These are phyloP conservation scores for Wickerhamomyces xylosicus DNA, from an alignment of 805 yeast genomes.

Conservation along the genomic window DNA sequence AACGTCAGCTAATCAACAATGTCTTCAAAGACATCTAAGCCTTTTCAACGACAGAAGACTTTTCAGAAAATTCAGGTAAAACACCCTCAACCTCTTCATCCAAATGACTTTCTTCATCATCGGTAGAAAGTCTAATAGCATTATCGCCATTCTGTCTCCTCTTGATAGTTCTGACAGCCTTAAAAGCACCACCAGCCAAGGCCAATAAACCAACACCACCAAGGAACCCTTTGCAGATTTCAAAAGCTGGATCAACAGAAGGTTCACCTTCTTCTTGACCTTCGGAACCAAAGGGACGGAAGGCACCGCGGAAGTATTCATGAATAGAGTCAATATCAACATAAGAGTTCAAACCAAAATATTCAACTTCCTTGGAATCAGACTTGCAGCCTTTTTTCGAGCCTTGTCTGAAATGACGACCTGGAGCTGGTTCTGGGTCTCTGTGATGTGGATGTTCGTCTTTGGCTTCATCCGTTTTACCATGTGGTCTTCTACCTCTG, in stretches of 20 bases:
- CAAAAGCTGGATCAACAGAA: conserved; percentile 1
- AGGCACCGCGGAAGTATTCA: not conserved
- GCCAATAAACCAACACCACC: conserved; percentile 1
- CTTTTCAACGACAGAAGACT: conserved; percentile 4
- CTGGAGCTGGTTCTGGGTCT: not conserved
- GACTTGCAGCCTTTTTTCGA: too few species aligned
- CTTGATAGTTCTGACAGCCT: not conserved
- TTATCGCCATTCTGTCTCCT: not conserved
- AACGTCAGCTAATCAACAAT: too few species aligned
- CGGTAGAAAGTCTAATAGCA: conserved; percentile 2
- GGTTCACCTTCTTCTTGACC: not conserved
- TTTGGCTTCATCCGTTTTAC: not conserved
- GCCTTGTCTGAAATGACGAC: not conserved
- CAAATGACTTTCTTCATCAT: conserved; percentile 5
- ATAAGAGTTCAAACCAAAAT: too few species aligned
- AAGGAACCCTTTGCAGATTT: not conserved
- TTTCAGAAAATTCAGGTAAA: conserved; percentile 1
- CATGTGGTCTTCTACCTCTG: not conserved
- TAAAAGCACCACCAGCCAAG: not conserved
- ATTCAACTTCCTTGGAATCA: not conserved
- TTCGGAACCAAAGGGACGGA: not conserved
- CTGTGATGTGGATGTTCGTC: not conserved
- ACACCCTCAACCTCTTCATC: conserved; percentile 5
- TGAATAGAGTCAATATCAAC: not conserved
- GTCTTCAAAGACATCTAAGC: conserved; percentile 7